Evolutionary conservation across 2,329 filamentous ascomycete genomes (phyloP).

Genomic region (Cercospora sp.): DNA sequence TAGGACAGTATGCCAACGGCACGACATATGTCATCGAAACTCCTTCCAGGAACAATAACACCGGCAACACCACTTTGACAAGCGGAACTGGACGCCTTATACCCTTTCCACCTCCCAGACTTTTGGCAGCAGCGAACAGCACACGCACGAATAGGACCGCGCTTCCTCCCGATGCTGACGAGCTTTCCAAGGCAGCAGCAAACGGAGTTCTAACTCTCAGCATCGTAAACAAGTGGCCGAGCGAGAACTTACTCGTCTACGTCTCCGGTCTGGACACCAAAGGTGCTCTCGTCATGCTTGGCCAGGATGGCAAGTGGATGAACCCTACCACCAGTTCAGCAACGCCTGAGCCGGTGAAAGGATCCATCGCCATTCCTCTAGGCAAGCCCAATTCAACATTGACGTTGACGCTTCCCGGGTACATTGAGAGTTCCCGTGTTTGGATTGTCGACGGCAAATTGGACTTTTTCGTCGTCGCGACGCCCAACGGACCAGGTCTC

Average conservation of each 20-base stretch:
- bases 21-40: constrained; percentile 1
- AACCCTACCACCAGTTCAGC: constrained; percentile 45
- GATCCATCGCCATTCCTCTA: constrained; percentile 45
- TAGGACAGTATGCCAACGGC: background rate
- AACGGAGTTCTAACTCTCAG: constrained; percentile 22
- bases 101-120: background rate
- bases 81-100: constrained; percentile 8
- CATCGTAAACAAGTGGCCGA: constrained; percentile 48
- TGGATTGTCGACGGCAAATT: constrained; percentile 50
- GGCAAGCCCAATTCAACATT: constrained; percentile 40
- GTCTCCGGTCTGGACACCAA: constrained; percentile 47
- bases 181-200: constrained; percentile 2
- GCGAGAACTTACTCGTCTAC: constrained; percentile 45
- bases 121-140: background rate
- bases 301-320: constrained; percentile 41
- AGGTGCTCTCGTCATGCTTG: constrained; percentile 46
- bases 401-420: constrained; percentile 45
- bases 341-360: constrained; percentile 41
- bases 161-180: background rate
- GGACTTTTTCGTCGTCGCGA: constrained; percentile 46
- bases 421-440: constrained; percentile 46
- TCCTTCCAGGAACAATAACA: background rate
- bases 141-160: background rate
- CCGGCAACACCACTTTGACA: background rate
- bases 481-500: constrained; percentile 40